These are phyloP conservation scores for Irpex sp. DNA, from an alignment of 1,284 basidiomycete genomes.

Conservation along the genomic window DNA sequence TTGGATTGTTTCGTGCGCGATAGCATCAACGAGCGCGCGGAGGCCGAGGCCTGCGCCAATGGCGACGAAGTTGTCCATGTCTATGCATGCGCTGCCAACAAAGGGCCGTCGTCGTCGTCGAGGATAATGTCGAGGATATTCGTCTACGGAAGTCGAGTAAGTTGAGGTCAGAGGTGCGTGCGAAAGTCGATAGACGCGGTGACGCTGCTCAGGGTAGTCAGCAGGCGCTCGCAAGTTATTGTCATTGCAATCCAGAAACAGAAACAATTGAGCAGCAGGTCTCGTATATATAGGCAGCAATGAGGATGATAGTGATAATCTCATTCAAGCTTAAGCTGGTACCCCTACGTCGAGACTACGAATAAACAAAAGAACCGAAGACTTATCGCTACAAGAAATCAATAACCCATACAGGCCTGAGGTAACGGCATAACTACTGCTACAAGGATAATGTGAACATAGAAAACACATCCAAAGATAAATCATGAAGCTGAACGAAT, in stretches of 20 bases:
- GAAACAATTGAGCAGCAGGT: background rate
- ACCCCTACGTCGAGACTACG: background rate
- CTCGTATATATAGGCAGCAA: background rate
- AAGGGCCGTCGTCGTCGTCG: constrained; percentile 1
- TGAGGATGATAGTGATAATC: background rate
- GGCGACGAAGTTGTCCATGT: constrained; percentile 35
- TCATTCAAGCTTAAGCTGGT: background rate
- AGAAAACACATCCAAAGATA: background rate
- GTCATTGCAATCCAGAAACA: background rate
- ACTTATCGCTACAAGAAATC: background rate
- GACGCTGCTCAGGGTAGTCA: background rate
- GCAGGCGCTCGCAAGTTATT: background rate
- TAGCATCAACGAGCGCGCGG: constrained; percentile 32
- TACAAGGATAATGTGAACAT: background rate
- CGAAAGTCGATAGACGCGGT: background rate
- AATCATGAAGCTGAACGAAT: background rate
- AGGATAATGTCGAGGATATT: background rate
- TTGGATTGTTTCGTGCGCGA: constrained; percentile 43
- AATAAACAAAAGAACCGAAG: background rate
- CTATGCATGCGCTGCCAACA: constrained; percentile 11
- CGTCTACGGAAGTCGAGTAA: background rate
- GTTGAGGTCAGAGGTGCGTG: background rate
- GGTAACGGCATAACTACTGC: background rate
- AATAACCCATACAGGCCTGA: background rate
- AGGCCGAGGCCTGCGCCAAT: constrained; percentile 35